These are phyloP conservation scores for Microsporum ferrugineum DNA, from an alignment of 2,329 filamentous ascomycete species.

Conservation along the genomic window DNA sequence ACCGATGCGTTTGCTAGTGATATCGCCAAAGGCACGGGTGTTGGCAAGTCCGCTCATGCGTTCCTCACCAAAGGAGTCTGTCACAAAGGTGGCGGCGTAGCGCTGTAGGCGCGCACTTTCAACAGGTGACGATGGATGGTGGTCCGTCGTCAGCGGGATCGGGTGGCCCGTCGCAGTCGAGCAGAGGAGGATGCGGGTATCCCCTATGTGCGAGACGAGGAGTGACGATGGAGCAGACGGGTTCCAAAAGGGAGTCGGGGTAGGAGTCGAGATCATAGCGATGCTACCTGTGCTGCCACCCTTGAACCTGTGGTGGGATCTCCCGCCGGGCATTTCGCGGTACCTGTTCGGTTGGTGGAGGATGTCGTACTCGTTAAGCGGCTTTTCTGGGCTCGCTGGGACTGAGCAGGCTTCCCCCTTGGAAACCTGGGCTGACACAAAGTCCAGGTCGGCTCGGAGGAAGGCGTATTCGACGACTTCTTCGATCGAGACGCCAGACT, in stretches of 20 bases:
- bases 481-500: conserved; percentile 33
- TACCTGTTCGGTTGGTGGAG: conserved; percentile 51
- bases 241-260: conserved; percentile 89
- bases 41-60: conserved; percentile 89
- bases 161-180: conserved; percentile 71
- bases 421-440: conserved; percentile 75
- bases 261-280: conserved; percentile 83
- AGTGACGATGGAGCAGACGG: conserved; percentile 74
- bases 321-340: conserved; percentile 46
- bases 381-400: conserved; percentile 56
- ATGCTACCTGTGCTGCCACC: conserved; percentile 88
- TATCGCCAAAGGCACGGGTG: conserved; percentile 86
- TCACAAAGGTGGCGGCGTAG: conserved; percentile 77
- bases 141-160: conserved; percentile 73
- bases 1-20: conserved; percentile 79
- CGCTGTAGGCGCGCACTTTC: conserved; percentile 75
- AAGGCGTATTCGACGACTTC: conserved; percentile 78
- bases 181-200: conserved; percentile 83
- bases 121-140: conserved; percentile 77
- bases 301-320: conserved; percentile 64
- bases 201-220: conserved; percentile 80
- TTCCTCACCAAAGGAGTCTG: conserved; percentile 94
- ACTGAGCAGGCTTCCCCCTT: conserved; percentile 62
- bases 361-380: conserved; percentile 75
- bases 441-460: conserved; percentile 85